phyloP scores from a whole-genome alignment of 2,329 filamentous ascomycete genomes.

The Fusarium setosum region DNA sequence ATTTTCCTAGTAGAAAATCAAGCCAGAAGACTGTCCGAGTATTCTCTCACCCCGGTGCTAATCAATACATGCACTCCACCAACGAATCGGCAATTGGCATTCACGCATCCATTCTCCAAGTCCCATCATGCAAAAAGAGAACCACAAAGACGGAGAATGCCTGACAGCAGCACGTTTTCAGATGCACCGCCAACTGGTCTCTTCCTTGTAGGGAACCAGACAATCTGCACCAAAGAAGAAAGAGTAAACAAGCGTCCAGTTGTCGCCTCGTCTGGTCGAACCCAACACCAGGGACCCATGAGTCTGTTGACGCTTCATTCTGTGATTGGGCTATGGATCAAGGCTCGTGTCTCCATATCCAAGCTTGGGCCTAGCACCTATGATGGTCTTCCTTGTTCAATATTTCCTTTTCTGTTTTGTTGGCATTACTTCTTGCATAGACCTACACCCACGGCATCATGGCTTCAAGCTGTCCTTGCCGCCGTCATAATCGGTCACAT shows the following conservation, averaged over 20 bases:
- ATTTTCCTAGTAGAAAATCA: too few species aligned
- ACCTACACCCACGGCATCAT: slow-evolving; percentile 11
- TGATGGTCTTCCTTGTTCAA: slow-evolving; percentile 3
- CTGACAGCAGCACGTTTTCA: background rate
- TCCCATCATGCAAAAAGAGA: slow-evolving; percentile 4
- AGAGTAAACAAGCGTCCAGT: slow-evolving; percentile 1
- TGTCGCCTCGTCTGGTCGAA: background rate
- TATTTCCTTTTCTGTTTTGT: background rate
- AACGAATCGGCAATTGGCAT: slow-evolving; percentile 1
- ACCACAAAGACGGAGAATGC: slow-evolving; percentile 1
- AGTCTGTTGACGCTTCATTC: background rate
- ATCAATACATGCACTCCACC: background rate
- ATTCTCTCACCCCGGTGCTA: too few species aligned
- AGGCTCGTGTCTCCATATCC: background rate
- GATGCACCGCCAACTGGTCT: slow-evolving; percentile 26
- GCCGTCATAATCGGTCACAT: slow-evolving; percentile 79
- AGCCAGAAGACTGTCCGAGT: background rate
- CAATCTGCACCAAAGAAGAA: background rate
- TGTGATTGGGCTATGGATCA: slow-evolving; percentile 2
- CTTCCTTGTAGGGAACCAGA: background rate
- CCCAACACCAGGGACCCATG: background rate
- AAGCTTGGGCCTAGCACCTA: slow-evolving; percentile 9
- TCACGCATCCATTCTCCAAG: background rate
- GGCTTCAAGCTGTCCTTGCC: slow-evolving; percentile 72
- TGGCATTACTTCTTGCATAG: background rate